These are phyloP conservation scores for Leccinum fuscescens DNA, from an alignment of 1,284 basidiomycete genomes.

Conservation along the genomic window DNA sequence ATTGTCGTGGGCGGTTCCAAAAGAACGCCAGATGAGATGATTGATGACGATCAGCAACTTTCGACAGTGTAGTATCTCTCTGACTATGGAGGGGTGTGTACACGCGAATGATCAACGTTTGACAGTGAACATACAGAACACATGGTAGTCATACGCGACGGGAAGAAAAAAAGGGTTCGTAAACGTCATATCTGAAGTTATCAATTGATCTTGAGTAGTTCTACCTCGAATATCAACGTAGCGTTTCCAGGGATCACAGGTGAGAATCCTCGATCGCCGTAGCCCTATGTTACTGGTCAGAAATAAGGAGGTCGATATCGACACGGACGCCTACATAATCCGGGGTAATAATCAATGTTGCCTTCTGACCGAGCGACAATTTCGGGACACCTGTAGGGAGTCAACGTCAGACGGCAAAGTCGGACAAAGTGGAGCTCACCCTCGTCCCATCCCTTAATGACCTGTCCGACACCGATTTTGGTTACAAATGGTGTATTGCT, in stretches of 20 bases:
- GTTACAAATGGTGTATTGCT: slow-evolving; percentile 69
- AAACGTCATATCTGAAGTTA: slow-evolving; percentile 18
- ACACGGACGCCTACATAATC: slow-evolving; percentile 58
- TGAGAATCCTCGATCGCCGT: slow-evolving; percentile 72
- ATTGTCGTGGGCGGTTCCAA: not conserved
- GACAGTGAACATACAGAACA: slow-evolving; percentile 23
- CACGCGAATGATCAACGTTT: slow-evolving; percentile 18
- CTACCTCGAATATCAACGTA: slow-evolving; percentile 78
- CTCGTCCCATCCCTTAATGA: slow-evolving; percentile 91
- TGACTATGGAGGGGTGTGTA: slow-evolving; percentile 2
- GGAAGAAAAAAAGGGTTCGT: slow-evolving; percentile 15
- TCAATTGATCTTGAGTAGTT: slow-evolving; percentile 71
- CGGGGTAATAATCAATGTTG: slow-evolving; percentile 61
- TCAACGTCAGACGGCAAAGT: slow-evolving; percentile 7
- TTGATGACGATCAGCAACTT: not conserved
- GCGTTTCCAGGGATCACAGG: slow-evolving; percentile 80
- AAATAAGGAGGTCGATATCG: not conserved
- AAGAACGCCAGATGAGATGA: not conserved
- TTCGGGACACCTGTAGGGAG: slow-evolving; percentile 60
- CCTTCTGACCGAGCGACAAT: slow-evolving; percentile 78
- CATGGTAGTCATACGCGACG: slow-evolving; percentile 18
- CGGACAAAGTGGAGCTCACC: slow-evolving; percentile 47
- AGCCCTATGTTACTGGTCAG: slow-evolving; percentile 46
- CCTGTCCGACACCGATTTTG: slow-evolving; percentile 75
- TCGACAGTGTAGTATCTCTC: not conserved